Conservation (phyloP, 2,329 filamentous ascomycete species). For the Colletotrichum sp. region DNA sequence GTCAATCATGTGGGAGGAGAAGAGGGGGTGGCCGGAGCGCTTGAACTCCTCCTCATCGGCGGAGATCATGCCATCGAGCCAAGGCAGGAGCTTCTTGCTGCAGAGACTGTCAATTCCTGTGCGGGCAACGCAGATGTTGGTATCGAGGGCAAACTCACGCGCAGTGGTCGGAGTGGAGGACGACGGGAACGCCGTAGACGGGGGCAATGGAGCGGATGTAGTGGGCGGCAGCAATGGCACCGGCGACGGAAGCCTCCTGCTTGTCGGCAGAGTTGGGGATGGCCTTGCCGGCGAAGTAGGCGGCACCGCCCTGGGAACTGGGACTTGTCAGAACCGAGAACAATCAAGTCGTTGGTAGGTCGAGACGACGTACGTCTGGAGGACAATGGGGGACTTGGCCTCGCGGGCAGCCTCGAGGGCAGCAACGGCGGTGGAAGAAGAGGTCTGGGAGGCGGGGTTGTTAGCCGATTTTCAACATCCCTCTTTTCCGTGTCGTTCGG, state of each 20-base stretch:
- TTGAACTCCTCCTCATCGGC: conserved; percentile 97
- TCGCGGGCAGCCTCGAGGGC: conserved; percentile 95
- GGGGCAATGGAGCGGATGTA: conserved; percentile 91
- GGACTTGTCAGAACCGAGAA: not conserved
- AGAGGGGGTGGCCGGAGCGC: conserved; percentile 88
- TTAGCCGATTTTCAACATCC: conserved; percentile 3
- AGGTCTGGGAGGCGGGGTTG: conserved; percentile 53
- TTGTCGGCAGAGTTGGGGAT: conserved; percentile 73
- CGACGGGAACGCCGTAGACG: conserved; percentile 85
- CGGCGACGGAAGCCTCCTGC: conserved; percentile 88
- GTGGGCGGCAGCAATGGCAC: conserved; percentile 87
- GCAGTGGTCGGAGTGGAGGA: conserved; percentile 98
- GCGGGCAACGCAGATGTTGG: not conserved
- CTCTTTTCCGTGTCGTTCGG: not conserved
- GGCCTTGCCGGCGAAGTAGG: conserved; percentile 92
- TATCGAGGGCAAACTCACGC: conserved; percentile 47
- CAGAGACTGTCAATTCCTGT: not conserved
- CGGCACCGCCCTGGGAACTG: conserved; percentile 85
- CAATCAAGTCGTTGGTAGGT: not conserved
- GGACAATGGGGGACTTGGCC: conserved; percentile 87
- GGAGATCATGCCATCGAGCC: conserved; percentile 95
- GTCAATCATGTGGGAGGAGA: conserved; percentile 99
- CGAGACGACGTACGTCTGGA: conserved; percentile 67
- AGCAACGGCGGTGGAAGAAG: conserved; percentile 82
- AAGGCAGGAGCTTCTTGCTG: conserved; percentile 94